Conservation (phyloP, 1,284 basidiomycete species). For the Mycena citricolor region DNA sequence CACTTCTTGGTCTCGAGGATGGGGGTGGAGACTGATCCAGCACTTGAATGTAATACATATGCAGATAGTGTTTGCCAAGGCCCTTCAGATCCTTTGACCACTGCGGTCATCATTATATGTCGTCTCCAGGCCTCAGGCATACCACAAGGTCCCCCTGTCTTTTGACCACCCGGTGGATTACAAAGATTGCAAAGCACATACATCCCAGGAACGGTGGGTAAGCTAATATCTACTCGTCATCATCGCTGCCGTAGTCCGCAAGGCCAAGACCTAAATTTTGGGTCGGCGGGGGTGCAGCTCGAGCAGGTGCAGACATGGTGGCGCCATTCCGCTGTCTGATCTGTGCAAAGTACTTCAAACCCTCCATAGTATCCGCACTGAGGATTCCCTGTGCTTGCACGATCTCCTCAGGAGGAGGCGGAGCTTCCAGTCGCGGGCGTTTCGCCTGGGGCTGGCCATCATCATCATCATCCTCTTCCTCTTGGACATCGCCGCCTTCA, state of each 20-base stretch:
- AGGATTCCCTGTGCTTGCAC: conserved; percentile 57
- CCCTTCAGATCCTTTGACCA: no score
- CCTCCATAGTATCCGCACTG: conserved; percentile 78
- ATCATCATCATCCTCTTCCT: conserved; percentile 37
- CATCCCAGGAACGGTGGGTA: no score
- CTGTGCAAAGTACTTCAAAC: conserved; percentile 84
- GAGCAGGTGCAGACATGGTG: conserved; percentile 27
- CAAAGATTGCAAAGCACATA: conserved; percentile 5
- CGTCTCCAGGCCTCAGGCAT: no score
- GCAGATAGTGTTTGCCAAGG: no score
- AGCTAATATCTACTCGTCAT: conserved; percentile 47
- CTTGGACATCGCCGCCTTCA: conserved; percentile 31
- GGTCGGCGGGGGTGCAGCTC: conserved; percentile 50
- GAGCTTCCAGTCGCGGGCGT: conserved; percentile 38
- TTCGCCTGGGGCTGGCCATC: conserved; percentile 36
- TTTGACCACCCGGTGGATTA: no score
- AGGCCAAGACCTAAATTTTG: conserved; percentile 53
- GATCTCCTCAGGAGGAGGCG: conserved; percentile 27
- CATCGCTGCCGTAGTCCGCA: conserved; percentile 22
- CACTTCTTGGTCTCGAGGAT: conserved; percentile 31
- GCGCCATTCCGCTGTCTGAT: conserved; percentile 62
- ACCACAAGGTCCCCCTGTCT: no score
- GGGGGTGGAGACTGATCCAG: conserved; percentile 17
- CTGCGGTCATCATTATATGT: no score
- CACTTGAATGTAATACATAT: no score